Evolutionary conservation across 2,329 filamentous ascomycete genomes (phyloP).

Genomic region (Fusarium acutatum): DNA sequence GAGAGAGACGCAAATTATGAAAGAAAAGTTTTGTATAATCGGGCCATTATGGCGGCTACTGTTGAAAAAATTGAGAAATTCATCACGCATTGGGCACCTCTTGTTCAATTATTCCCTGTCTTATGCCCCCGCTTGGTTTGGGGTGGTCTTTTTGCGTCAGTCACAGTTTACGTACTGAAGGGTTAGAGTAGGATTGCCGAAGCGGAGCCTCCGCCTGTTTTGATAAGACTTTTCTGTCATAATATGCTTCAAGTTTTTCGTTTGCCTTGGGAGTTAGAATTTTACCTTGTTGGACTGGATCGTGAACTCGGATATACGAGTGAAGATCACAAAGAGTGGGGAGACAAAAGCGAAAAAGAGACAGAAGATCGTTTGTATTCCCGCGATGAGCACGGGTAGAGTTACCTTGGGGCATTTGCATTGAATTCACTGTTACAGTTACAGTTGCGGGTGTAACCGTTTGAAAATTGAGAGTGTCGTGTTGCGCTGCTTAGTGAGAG

Average conservation of each 20-base stretch:
- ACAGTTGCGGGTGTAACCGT: slow-evolving; percentile 12
- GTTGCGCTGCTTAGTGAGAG: slow-evolving; percentile 2
- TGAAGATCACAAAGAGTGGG: slow-evolving; percentile 20
- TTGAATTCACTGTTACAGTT: not conserved
- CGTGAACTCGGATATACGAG: slow-evolving; percentile 13
- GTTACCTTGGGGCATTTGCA: not conserved
- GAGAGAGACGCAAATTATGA: not conserved
- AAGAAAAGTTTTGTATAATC: not conserved
- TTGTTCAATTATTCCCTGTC: slow-evolving; percentile 14
- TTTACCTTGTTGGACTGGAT: slow-evolving; percentile 15
- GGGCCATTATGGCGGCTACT: slow-evolving; percentile 20
- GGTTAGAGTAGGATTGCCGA: slow-evolving; percentile 32
- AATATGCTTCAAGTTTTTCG: not conserved
- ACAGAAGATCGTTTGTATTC: not conserved
- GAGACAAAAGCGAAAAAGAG: not conserved
- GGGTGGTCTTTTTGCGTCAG: slow-evolving; percentile 8
- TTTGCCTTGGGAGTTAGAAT: not conserved
- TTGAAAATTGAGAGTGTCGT: not conserved
- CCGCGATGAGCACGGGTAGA: slow-evolving; percentile 6
- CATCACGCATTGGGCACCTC: slow-evolving; percentile 21
- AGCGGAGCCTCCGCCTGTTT: slow-evolving; percentile 21
- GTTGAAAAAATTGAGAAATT: not conserved
- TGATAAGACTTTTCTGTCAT: slow-evolving; percentile 6
- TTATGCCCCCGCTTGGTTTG: slow-evolving; percentile 24
- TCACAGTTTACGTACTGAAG: not conserved